phyloP scores from a whole-genome alignment of 768 basidiomycete genomes.

The Serendipita vermifera region DNA sequence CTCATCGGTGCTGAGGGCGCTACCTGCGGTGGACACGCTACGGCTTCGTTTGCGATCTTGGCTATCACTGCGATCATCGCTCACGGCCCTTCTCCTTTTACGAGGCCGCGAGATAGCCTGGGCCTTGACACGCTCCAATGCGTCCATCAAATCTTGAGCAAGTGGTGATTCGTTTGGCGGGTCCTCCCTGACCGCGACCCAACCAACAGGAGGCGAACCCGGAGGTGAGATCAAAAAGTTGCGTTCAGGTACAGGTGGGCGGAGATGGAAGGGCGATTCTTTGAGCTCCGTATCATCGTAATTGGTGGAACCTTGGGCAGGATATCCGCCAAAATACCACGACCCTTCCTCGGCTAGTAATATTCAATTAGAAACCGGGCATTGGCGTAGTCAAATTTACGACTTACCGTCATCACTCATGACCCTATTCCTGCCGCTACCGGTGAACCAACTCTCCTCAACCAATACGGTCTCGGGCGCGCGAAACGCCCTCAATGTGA shows the following conservation, averaged over 20 bases:
- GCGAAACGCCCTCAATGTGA: background rate
- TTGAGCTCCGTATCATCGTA: slow-evolving; percentile 14
- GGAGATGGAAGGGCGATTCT: slow-evolving; percentile 39
- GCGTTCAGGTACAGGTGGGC: slow-evolving; percentile 69
- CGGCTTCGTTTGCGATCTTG: slow-evolving; percentile 10
- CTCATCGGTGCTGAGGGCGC: background rate
- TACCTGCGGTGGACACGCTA: slow-evolving; percentile 45
- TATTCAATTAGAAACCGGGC: slow-evolving; percentile 4
- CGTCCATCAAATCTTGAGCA: slow-evolving; percentile 76
- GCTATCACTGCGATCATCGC: slow-evolving; percentile 19
- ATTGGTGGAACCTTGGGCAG: background rate
- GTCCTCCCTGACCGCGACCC: slow-evolving; percentile 85
- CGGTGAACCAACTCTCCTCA: slow-evolving; percentile 5
- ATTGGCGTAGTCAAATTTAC: background rate
- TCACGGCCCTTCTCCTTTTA: slow-evolving; percentile 15
- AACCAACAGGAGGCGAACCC: slow-evolving; percentile 92
- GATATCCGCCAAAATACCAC: slow-evolving; percentile 6
- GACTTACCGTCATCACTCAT: background rate
- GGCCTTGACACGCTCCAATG: slow-evolving; percentile 54
- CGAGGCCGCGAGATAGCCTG: slow-evolving; percentile 31
- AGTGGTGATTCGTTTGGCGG: slow-evolving; percentile 75
- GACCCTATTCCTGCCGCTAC: background rate
- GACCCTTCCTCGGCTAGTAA: slow-evolving; percentile 13
- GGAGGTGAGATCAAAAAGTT: slow-evolving; percentile 98
- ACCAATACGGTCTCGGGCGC: slow-evolving; percentile 2